A percentile compares a stretch with the other conserved stretches of the same genome.
Conservation (phyloP, 805 yeast genomes). For the Kregervanrija delftensis region DNA sequence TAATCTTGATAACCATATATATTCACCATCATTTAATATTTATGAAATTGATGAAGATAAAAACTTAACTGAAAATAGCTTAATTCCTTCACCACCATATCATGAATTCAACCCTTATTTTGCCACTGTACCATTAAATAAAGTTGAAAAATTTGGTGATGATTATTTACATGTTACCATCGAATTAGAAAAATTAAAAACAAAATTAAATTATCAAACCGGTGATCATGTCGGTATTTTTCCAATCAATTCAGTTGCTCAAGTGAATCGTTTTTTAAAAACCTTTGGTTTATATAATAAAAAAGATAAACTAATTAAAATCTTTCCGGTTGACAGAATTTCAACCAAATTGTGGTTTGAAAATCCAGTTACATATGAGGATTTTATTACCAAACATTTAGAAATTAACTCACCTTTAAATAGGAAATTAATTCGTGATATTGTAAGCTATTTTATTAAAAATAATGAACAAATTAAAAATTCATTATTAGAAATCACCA, state of each 20-base stretch:
- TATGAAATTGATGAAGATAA: constrained; percentile 32
- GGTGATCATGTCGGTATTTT: constrained; percentile 93
- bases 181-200: constrained; percentile 45
- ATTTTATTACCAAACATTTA: constrained; percentile 69
- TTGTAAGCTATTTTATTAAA: constrained; percentile 3
- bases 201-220: constrained; percentile 72
- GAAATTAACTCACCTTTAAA: constrained; percentile 85
- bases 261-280: constrained; percentile 52
- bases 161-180: constrained; percentile 65
- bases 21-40: constrained; percentile 46
- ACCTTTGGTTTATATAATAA: constrained; percentile 51
- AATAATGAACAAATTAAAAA: constrained; percentile 36
- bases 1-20: constrained; percentile 19
- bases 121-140: constrained; percentile 41
- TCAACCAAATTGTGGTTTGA: constrained; percentile 52
- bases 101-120: constrained; percentile 48
- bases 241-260: constrained; percentile 72
- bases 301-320: constrained; percentile 43
- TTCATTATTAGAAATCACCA: constrained; percentile 44
- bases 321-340: constrained; percentile 55
- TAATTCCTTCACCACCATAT: constrained; percentile 17
- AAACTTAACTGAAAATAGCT: constrained; percentile 10
- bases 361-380: constrained; percentile 69
- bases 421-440: constrained; percentile 53
- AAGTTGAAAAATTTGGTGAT: constrained; percentile 56